Conservation (phyloP, 331 rosid species). For the Rhamnella rubrinervis region DNA sequence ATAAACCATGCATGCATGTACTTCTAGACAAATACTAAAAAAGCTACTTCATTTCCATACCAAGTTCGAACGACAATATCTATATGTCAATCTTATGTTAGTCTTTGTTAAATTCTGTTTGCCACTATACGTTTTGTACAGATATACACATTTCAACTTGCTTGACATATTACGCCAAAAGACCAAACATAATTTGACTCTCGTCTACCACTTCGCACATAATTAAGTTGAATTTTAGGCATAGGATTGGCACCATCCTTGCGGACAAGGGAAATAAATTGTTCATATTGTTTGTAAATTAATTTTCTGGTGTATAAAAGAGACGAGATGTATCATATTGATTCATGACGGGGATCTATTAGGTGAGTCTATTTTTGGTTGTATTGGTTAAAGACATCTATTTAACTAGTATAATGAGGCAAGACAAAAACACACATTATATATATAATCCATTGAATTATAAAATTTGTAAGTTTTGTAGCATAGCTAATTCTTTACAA, state of each 20-base stretch:
- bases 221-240: constrained; percentile 3
- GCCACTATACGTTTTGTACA: too few relatives aligned
- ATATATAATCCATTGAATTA: too few relatives aligned
- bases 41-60: neutral
- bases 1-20: neutral
- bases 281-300: constrained; percentile 2
- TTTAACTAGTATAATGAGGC: constrained; percentile 24
- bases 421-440: constrained; percentile 18
- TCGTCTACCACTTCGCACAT: neutral
- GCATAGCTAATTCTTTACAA: too few relatives aligned
- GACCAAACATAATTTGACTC: neutral
- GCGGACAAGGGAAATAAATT: constrained; percentile 20
- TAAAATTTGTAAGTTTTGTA: too few relatives aligned
- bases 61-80: too few relatives aligned
- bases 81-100: neutral
- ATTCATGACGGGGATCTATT: constrained; percentile 2
- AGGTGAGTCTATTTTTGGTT: constrained; percentile 26
- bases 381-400: constrained; percentile 33
- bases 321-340: constrained; percentile 28
- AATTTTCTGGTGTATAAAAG: constrained; percentile 21
- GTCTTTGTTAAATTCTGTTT: neutral
- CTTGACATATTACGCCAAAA: neutral
- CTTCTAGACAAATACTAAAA: neutral
- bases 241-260: constrained; percentile 30
- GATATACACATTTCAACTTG: neutral